Percentiles rank a stretch among this genome's conserved stretches.
Conservation (phyloP, 1,284 basidiomycete species). For the Austroboletus niveus region DNA sequence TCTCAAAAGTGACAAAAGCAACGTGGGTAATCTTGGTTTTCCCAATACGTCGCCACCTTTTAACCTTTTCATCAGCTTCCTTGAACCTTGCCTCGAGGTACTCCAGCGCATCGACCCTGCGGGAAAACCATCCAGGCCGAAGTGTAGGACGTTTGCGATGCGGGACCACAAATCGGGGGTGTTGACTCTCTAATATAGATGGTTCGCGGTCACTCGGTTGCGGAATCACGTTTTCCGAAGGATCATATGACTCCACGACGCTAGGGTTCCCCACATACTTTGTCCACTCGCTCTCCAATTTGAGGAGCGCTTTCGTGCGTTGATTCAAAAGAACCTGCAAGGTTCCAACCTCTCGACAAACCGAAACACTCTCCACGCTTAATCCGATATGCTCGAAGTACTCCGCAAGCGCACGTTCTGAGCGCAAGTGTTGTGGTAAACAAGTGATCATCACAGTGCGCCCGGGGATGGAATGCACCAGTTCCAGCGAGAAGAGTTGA, state of each 20-base stretch:
- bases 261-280: constrained; percentile 93
- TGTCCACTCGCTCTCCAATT: constrained; percentile 84
- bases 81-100: constrained; percentile 78
- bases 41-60: constrained; percentile 58
- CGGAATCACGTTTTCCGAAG: constrained; percentile 51
- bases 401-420: constrained; percentile 83
- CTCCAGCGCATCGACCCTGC: constrained; percentile 83
- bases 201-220: constrained; percentile 48
- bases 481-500: constrained; percentile 90
- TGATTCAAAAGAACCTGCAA: constrained; percentile 73
- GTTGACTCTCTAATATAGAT: constrained; percentile 46
- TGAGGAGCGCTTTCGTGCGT: constrained; percentile 75
- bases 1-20: constrained; percentile 97
- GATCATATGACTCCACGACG: constrained; percentile 69
- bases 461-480: constrained; percentile 91
- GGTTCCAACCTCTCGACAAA: constrained; percentile 80
- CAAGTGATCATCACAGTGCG: constrained; percentile 89
- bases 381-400: constrained; percentile 89
- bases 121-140: constrained; percentile 62
- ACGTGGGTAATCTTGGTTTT: constrained; percentile 79
- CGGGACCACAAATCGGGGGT: constrained; percentile 64
- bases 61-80: constrained; percentile 79
- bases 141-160: constrained; percentile 70
- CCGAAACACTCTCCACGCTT: constrained; percentile 85
- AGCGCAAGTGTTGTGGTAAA: constrained; percentile 79